Evolutionary conservation across 225 moss, liverwort and hornwort species (phyloP), one percentile per base, ranked within the genome.

Genomic region (Neckera pumila): DNA sequence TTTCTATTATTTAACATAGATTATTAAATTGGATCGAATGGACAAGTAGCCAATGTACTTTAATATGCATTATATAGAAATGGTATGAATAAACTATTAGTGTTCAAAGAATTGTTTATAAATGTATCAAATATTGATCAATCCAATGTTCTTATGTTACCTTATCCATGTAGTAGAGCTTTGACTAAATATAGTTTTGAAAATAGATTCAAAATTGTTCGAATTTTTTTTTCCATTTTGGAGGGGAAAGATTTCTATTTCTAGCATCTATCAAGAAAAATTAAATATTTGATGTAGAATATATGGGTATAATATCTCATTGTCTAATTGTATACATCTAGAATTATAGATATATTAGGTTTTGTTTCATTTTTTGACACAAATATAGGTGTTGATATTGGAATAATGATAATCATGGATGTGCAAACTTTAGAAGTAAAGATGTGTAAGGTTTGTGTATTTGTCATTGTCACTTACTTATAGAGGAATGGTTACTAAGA

Each of bases 181-280:
- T 69, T 2, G 7, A 0, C 14, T 6, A 1, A 4, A 25, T 5
- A 34, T 65, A 14, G 40, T 40, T 42, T 5, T 26, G 2, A 14
- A 4, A 42, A 15, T 27, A 16, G 2, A 16, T 71, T 15, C 27
- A 26, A 43, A 27, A 42, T 71, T 26, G 25, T 25, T 42, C 16
- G 8, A 38, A 40, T 5, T 6, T 14, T 9, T 26, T 25, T 26
- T 42, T 71, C 4, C 15, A 15, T 42, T 40, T 4, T 4, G 3
- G 4, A 2, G 8, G 9, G 2, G 4, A 1, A 14, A 8, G 26
- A 71, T 27, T 71, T 71, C 3, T 71, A 43, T 27, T 42, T 42
- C 3, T 0, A 26, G 1, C 3, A 42, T 25, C 27, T 9, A 26
- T 72, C 2, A 0, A 0, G 0, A 43, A 4, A 72, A 27, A 27